These are phyloP conservation scores for Elongisporangium anandrum DNA, from an alignment of 352 stramenopile genomes.

Conservation along the genomic window DNA sequence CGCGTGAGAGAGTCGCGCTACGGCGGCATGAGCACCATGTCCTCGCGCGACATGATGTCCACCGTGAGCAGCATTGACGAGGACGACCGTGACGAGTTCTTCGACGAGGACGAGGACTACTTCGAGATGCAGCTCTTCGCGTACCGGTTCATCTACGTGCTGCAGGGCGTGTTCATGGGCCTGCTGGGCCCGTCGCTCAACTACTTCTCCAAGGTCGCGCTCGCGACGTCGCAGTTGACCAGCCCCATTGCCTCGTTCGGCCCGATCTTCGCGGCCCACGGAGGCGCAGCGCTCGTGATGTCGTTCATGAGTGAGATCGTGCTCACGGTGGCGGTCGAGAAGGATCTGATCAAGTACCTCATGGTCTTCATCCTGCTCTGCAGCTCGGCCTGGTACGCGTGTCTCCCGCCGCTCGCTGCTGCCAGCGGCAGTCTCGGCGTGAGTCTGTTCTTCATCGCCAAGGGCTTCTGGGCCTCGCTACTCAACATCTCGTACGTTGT, in stretches of 20 bases:
- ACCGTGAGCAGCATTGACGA: constrained; percentile 9
- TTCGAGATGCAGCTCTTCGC: constrained; percentile 60
- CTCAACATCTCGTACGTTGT: constrained; percentile 68
- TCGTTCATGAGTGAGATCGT: constrained; percentile 79
- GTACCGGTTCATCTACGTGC: constrained; percentile 63
- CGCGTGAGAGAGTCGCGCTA: neutral
- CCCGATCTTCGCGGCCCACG: constrained; percentile 69
- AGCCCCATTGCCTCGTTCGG: constrained; percentile 64
- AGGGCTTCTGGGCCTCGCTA: constrained; percentile 68
- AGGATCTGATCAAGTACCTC: constrained; percentile 68
- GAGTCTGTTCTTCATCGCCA: constrained; percentile 68
- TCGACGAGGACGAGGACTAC: constrained; percentile 33
- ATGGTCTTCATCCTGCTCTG: constrained; percentile 51
- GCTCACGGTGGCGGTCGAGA: constrained; percentile 61
- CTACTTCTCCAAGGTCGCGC: constrained; percentile 56
- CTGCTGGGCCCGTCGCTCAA: constrained; percentile 56
- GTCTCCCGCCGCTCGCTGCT: constrained; percentile 49
- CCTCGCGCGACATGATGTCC: neutral
- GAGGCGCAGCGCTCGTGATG: constrained; percentile 65
- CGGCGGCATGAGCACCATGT: neutral
- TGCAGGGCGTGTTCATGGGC: constrained; percentile 64
- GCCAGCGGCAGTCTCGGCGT: constrained; percentile 60
- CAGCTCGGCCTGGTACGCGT: constrained; percentile 65
- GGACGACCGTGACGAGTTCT: constrained; percentile 10
- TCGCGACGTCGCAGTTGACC: constrained; percentile 25